Evolutionary conservation across 805 yeast genomes (phyloP), one percentile per base, ranked within the genome.

Genomic region (Spathaspora boniae): DNA sequence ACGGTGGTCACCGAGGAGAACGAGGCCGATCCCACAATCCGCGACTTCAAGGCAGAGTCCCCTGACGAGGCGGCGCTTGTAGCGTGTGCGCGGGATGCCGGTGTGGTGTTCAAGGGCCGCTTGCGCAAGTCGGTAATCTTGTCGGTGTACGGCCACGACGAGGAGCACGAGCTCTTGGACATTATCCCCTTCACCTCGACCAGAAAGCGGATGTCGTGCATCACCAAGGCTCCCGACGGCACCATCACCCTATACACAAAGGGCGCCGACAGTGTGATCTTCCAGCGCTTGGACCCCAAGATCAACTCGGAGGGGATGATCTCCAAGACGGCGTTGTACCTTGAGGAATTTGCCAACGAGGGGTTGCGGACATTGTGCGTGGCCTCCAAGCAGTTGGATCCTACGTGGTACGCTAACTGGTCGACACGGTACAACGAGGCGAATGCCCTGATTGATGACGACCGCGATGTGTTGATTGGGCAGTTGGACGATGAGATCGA

Each of bases 11-110:
- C 87, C 9, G 87, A 80, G 42, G 50, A 40, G 6, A 64, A 62
- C 31, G 53, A 51, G 2, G 57, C 60, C 6, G 74, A 71, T 14
- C 64, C 63, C 0, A 53, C 53, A 6, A 51, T 57, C 22, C 54
- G 78, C 27, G 68, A 68, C 19, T 80, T 76, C 60, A 81, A 82
- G 48, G 89, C 91, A 1, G 89, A 84, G 51, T 81, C 88, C 6
- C 94, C 94, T 0, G 94, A 84, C 61, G 94, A 84, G 54, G 78
- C 82, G 27, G 89, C 93, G 1, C 66, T 84, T 36, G 91, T 85
- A n/a, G 67, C 82, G 2, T 80, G 75, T 30, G 91, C 91, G 1
- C 65, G 85, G 34, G 91, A 82, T 52, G 47, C 83, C 20, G 94
- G 94, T 7, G 70, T 79, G 45, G 79, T 74, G 0, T 74, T 82